Evolutionary conservation across 2,329 filamentous ascomycete species (phyloP), one percentile per base, ranked within the genome.

Genomic region (Nemania sp.): DNA sequence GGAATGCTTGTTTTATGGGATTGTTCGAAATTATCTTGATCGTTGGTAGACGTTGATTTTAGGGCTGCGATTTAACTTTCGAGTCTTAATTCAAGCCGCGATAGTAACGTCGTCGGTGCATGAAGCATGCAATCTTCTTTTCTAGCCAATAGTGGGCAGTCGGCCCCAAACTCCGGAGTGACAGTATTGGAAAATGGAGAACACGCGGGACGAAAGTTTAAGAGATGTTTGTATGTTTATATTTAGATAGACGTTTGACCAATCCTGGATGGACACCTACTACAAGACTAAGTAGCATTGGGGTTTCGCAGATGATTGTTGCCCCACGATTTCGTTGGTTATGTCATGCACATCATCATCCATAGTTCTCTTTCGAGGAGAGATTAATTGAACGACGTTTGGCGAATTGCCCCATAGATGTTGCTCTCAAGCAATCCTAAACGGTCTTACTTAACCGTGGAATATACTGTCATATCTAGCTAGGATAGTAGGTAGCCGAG

Each of bases 241-340:
- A 32, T 54, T 32, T 27, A 27, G 52, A 38, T 27, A 27, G 52
- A 38, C 15, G 24, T 35, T 1, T 32, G 27, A 10, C 10, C 11
- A 26, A 47, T 59, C 24, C 27, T 18, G 58, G 52, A 45, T n/a
- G 35, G 22, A 20, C 7, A 20, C 26, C 38, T 54, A 29, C 55
- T 51, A 62, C 52, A 62, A 41, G 62, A 60, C 45, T 11, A 38
- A 45, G 26, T 35, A 26, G 32, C 5, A 41, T 43, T 55, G 26
- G n/a, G n/a, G 35, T 52, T 53, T 26, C 45, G n/a, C n/a, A n/a
- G n/a, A n/a, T n/a, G 22, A 32, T 35, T n/a, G n/a, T n/a, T n/a
- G n/a, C 41, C 64, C 55, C 60, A 64, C 60, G 67, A 62, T 64
- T 56, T 69, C 62, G 64, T 64, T 69, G 67, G 67, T 43, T 45